These are phyloP conservation scores for Pseudoscleropodium purum DNA, from an alignment of 225 moss, liverwort and hornwort species.

Conservation along the genomic window DNA sequence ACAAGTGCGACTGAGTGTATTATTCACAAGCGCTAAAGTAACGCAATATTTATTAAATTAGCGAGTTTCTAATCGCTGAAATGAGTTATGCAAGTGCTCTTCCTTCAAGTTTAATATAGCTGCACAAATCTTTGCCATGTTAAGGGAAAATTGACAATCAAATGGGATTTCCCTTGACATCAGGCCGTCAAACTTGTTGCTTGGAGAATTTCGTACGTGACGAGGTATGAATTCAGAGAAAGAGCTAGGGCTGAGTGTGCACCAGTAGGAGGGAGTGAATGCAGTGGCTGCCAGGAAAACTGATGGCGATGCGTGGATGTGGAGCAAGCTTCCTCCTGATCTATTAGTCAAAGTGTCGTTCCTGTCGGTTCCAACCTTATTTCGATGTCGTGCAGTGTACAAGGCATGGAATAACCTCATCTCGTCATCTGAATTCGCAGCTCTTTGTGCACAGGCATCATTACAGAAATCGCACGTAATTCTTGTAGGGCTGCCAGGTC, in stretches of 20 bases:
- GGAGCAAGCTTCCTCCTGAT: conserved; percentile 26
- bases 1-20: not conserved
- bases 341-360: conserved; percentile 7
- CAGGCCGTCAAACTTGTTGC: not conserved
- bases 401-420: conserved; percentile 17
- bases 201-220: not conserved
- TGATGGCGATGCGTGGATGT: not conserved
- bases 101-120: not conserved
- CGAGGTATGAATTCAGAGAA: not conserved
- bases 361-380: conserved; percentile 11
- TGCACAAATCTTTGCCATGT: not conserved
- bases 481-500: conserved; percentile 15
- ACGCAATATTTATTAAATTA: not conserved
- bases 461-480: conserved; percentile 4
- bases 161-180: not conserved
- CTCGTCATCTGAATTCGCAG: conserved; percentile 11
- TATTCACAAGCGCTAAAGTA: not conserved
- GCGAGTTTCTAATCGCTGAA: not conserved
- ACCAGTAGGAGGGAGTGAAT: not conserved
- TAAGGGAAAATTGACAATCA: not conserved
- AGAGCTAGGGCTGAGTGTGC: not conserved
- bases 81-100: not conserved
- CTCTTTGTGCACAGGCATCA: conserved; percentile 1
- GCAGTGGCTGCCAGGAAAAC: not conserved
- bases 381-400: conserved; percentile 19